Evolutionary conservation across 2,329 filamentous ascomycete genomes (phyloP).

Genomic region (Colletotrichum eremochloae): DNA sequence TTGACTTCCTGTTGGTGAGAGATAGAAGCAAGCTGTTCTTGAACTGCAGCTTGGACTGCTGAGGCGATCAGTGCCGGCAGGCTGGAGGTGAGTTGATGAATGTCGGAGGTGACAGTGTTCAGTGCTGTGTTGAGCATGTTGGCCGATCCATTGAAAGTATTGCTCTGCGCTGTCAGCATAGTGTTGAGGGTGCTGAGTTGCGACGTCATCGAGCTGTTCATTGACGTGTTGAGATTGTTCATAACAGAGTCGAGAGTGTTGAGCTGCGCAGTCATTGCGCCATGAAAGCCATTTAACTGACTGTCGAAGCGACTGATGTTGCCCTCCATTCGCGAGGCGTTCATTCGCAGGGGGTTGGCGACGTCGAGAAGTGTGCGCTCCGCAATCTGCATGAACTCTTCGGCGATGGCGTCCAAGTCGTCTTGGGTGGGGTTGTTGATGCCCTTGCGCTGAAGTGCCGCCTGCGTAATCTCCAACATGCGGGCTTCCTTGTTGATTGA

Average conservation of each 20-base stretch:
- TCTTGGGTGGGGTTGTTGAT: constrained; percentile 39
- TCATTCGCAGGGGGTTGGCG: constrained; percentile 39
- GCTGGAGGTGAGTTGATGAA: neutral
- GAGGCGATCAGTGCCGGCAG: neutral
- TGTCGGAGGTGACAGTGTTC: neutral
- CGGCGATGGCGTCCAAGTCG: constrained; percentile 37
- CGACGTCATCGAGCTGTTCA: too few species aligned
- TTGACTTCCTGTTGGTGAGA: fast-evolving
- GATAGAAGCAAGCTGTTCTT: neutral
- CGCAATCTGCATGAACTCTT: constrained; percentile 40
- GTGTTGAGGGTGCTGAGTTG: constrained; percentile 3
- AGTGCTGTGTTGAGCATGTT: constrained; percentile 24
- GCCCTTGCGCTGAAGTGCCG: constrained; percentile 33
- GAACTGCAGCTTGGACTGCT: neutral
- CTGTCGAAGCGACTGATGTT: constrained; percentile 5
- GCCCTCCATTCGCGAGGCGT: constrained; percentile 7
- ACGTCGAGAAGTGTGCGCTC: constrained; percentile 40
- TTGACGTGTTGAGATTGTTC: too few species aligned
- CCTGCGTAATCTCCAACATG: constrained; percentile 39
- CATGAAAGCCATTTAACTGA: constrained; percentile 9
- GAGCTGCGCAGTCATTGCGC: neutral
- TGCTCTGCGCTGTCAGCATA: neutral
- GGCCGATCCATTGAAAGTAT: neutral
- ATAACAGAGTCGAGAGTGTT: neutral
- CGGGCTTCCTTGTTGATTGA: constrained; percentile 34